Evolutionary conservation across 2,329 filamentous ascomycete genomes (phyloP).

Genomic region (Emergomyces africanus): DNA sequence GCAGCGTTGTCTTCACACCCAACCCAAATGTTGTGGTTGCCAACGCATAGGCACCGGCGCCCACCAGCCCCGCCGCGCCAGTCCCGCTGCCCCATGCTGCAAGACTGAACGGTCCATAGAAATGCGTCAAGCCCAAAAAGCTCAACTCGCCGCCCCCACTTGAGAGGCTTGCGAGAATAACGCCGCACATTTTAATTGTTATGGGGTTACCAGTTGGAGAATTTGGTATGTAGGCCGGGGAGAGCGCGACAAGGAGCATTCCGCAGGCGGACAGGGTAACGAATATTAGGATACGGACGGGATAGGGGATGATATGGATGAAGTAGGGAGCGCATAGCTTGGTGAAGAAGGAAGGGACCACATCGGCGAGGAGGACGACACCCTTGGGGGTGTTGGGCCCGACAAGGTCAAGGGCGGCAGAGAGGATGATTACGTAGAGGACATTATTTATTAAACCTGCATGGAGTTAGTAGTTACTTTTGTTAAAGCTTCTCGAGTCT

Average conservation of each 20-base stretch:
- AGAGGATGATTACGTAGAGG: conserved; percentile 93
- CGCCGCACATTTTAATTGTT: conserved; percentile 63
- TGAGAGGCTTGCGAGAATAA: conserved; percentile 72
- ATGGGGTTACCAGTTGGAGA: conserved; percentile 39
- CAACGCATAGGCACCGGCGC: conserved; percentile 76
- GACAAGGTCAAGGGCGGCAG: conserved; percentile 88
- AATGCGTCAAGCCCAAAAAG: conserved; percentile 84
- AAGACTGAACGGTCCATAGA: conserved; percentile 75
- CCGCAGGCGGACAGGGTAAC: conserved; percentile 63
- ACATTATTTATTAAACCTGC: conserved; percentile 90
- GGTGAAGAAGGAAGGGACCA: conserved; percentile 75
- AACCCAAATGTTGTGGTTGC: conserved; percentile 70
- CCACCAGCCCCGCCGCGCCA: conserved; percentile 74
- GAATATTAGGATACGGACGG: conserved; percentile 59
- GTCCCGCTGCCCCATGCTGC: conserved; percentile 90
- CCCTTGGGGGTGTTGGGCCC: conserved; percentile 77
- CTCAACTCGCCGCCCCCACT: conserved; percentile 81
- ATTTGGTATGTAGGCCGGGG: conserved; percentile 40
- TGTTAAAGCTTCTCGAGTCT: neutral
- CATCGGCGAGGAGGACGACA: conserved; percentile 83
- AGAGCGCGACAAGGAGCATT: conserved; percentile 80
- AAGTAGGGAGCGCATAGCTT: conserved; percentile 90
- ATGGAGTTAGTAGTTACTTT: neutral
- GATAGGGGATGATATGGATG: conserved; percentile 77
- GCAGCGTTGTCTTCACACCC: conserved; percentile 58